Base-by-base conservation (phyloP, 1,284 basidiomycete species). In the Malassezia brasiliensis region DNA sequence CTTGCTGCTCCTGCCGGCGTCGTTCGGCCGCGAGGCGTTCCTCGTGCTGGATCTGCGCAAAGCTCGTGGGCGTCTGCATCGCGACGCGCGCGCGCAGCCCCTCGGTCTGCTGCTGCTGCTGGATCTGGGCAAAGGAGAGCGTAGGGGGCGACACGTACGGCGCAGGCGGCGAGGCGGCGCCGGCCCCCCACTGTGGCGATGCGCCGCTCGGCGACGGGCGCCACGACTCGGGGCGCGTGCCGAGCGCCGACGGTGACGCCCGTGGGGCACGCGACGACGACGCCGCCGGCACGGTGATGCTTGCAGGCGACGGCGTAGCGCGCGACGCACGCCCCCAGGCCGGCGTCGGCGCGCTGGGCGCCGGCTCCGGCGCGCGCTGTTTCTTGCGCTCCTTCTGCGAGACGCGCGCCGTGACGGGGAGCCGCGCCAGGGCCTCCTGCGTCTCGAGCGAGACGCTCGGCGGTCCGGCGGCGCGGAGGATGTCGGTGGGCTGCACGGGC, bases 321-420 rank as follows among this genome's bases (percentile, higher is more conserved):
- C 36, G 44, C 15, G 53, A 25, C 0, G 19, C n/a, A 22, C 56
- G 53, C 41, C 47, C 46, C 9, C 53, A 52, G 6, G 42, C 52
- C 1, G 52, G 45, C 25, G 57, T 47, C n/a, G 58, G 56, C 3
- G 59, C 56, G 10, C 41, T 47, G 25, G 62, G 60, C 52, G 42
- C 39, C 46, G 17, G 17, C 28, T 15, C 6, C n/a, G 19, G 17
- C 2, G 22, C 8, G 9, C 52, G 60, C 51, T 63, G 62, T 31
- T 63, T 65, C 58, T 70, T 69, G 17, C 70, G 57, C 40, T 70
- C 69, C 41, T 68, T 68, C 45, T 72, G 69, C 32, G 68, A 68
- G n/a, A 70, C 50, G 28, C 35, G 50, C 25, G 66, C 60, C 5
- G 61, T 49, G 31, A 56, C 51, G n/a, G 62, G 55, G 28, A 69